A percentile compares a stretch with the other conserved stretches of the same genome.
phyloP scores from a whole-genome alignment of 2,329 filamentous ascomycete species.

The Beauveria sp. region DNA sequence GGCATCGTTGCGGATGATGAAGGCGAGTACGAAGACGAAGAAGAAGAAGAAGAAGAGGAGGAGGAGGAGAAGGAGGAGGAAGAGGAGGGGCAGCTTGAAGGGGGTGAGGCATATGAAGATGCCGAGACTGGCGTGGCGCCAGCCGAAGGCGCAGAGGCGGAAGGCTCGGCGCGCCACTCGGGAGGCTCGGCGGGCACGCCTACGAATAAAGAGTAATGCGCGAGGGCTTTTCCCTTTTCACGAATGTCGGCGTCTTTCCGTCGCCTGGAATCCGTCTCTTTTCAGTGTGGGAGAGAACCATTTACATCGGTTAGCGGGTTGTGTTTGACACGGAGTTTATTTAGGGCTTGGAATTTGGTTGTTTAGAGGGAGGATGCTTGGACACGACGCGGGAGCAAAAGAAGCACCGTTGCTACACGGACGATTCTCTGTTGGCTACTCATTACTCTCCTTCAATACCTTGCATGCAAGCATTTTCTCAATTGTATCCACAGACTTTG shows the following conservation, averaged over 20 bases:
- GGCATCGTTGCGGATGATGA: conserved; percentile 37
- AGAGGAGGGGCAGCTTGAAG: conserved; percentile 2
- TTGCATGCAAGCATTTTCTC: background rate
- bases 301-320: conserved; percentile 1
- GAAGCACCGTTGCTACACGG: background rate
- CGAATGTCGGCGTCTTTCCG: conserved; percentile 20
- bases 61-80: conserved; percentile 3
- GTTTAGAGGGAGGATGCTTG: background rate
- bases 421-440: background rate
- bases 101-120: conserved; percentile 13
- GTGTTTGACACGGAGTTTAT: background rate
- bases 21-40: conserved; percentile 18
- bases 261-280: background rate
- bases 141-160: background rate
- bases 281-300: background rate
- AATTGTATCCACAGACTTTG: too few relatives aligned
- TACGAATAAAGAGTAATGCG: conserved; percentile 11
- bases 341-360: background rate
- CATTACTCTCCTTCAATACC: background rate
- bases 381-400: background rate
- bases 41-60: conserved; percentile 17
- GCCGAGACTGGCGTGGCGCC: background rate
- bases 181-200: background rate
- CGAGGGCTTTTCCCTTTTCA: conserved; percentile 13
- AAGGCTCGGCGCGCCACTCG: background rate